phyloP scores from a whole-genome alignment of 768 basidiomycete species.

The Boletus reticulatus region DNA sequence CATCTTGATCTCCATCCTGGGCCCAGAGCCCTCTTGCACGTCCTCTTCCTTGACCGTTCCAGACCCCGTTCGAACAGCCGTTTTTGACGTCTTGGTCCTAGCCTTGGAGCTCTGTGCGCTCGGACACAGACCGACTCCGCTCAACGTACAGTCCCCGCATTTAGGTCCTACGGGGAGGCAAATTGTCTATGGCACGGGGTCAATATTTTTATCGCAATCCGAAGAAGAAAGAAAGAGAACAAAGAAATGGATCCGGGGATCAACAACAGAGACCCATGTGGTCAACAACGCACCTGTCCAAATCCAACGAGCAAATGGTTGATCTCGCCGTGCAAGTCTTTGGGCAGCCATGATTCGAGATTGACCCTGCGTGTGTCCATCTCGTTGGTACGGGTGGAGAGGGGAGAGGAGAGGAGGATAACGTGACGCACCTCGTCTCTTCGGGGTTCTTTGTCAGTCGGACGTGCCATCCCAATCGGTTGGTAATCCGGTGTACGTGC shows the following conservation, averaged over 20 bases:
- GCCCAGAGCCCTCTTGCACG: constrained; percentile 21
- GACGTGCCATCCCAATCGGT: constrained; percentile 90
- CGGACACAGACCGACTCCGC: constrained; percentile 57
- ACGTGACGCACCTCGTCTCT: constrained; percentile 63
- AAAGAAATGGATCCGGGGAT: background rate
- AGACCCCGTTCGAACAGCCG: constrained; percentile 2
- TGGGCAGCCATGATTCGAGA: constrained; percentile 81
- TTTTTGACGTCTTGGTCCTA: constrained; percentile 19
- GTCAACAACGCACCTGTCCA: constrained; percentile 56
- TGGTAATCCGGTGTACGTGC: constrained; percentile 94
- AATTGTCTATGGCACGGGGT: constrained; percentile 44
- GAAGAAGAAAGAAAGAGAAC: background rate
- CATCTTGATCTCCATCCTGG: constrained; percentile 39
- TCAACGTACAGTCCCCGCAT: constrained; percentile 64
- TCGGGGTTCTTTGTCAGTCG: constrained; percentile 83
- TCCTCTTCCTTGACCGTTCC: background rate
- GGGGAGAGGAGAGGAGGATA: background rate
- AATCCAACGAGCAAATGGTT: constrained; percentile 83
- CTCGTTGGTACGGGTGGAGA: no score
- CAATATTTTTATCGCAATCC: background rate
- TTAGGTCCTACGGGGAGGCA: constrained; percentile 65
- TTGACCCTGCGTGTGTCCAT: constrained; percentile 51
- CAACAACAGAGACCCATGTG: background rate
- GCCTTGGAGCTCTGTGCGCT: constrained; percentile 44
- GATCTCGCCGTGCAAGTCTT: constrained; percentile 68